Base-by-base conservation (phyloP, 2,329 filamentous ascomycete genomes). In the Fusarium protoensiforme region DNA sequence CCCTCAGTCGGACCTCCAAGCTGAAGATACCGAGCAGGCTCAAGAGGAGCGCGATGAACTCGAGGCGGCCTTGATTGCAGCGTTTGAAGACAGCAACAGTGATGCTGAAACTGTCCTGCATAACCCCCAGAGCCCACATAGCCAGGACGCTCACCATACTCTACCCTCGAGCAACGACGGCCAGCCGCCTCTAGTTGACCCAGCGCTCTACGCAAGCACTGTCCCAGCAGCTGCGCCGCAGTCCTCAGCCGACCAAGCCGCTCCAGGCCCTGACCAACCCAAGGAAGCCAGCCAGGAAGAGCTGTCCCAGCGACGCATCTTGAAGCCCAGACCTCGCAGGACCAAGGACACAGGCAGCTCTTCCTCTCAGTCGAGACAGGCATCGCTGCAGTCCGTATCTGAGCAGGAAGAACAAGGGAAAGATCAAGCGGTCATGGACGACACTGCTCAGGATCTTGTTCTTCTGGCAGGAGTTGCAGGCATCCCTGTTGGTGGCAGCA, bases 281-380 rank as follows among this genome's bases (percentile, higher is more conserved):
- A 24, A 36, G 27, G 11, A 43, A 33, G 70, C 70, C 6, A 67
- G 53, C 7, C 24, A 62, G 14, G 69, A 67, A 20, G 39, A 67
- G 36, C 38, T 61, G n/a, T 51, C 70, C 31, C 43, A 33, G 16
- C 18, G 70, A 29, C 54, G 29, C 13, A 63, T 73, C 20, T 33
- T 58, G 31, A 70, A 59, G 20, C 66, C 62, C 18, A 63, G 18
- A 14, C 16, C 35, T 27, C 62, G 69, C 43, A 27, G 9, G 27
- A 5, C 24, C 33, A 46, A n/a, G 11, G 18, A 29, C 16, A 20
- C 46, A 18, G 14, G 5, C 2, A 27, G 6, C 14, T 35, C 36
- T 29, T 6, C 36, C 10, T 5, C 18, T 16, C 36, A 41, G 22
- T 7, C 20, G 1, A 51, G 59, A 16, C 35, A 41, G 13, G 29